Conservation (phyloP, 163 green algal genomes). For the Coccomyxa subellipsoidea region DNA sequence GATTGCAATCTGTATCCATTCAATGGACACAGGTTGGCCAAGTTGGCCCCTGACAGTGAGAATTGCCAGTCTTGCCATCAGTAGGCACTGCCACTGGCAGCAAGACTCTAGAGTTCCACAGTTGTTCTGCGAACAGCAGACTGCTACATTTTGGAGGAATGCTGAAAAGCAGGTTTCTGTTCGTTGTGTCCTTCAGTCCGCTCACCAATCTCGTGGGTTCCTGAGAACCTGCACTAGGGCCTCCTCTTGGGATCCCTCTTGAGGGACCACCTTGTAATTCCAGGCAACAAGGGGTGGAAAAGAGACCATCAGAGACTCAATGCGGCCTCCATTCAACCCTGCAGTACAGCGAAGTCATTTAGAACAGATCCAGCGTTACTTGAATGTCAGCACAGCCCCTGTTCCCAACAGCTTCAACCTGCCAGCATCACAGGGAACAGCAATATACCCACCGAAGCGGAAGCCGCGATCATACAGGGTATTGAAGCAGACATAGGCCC, state of each 20-base stretch:
- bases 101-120: no score
- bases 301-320: conserved; percentile 96
- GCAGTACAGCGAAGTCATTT: conserved; percentile 95
- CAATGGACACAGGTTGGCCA: not conserved
- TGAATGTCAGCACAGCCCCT: not conserved
- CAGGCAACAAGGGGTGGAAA: conserved; percentile 51
- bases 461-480: conserved; percentile 94
- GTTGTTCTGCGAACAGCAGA: no score
- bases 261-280: conserved; percentile 59
- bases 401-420: not conserved
- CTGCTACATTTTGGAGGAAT: no score
- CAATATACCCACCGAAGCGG: not conserved
- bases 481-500: conserved; percentile 95
- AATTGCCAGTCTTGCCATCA: no score
- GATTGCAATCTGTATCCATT: no score
- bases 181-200: no score
- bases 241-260: conserved; percentile 58
- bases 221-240: conserved; percentile 63
- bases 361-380: conserved; percentile 69
- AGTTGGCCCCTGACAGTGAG: not conserved
- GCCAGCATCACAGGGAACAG: not conserved
- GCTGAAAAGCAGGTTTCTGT: no score
- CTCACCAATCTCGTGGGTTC: conserved; percentile 61
- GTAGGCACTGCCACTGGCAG: no score
- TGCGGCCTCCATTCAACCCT: conserved; percentile 74